These are phyloP conservation scores for Ephemerocybe angulata DNA, from an alignment of 768 basidiomycete species.

Conservation along the genomic window DNA sequence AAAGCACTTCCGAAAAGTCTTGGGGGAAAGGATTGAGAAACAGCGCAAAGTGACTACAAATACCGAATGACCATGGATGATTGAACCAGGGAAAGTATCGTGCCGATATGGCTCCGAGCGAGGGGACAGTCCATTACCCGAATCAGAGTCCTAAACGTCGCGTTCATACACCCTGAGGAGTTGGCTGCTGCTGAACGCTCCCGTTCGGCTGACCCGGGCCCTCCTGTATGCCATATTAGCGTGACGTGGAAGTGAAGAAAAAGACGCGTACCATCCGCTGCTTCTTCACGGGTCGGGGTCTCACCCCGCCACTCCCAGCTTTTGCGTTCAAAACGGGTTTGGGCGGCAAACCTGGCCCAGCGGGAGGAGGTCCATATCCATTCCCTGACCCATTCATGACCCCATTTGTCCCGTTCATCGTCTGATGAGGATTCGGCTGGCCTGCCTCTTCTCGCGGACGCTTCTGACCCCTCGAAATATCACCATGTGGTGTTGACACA, in stretches of 20 bases:
- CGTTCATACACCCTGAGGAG: constrained; percentile 61
- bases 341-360: constrained; percentile 22
- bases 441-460: constrained; percentile 36
- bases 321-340: constrained; percentile 46
- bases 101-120: too few species aligned
- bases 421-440: constrained; percentile 7
- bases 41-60: neutral
- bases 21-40: neutral
- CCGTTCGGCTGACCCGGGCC: constrained; percentile 58
- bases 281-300: constrained; percentile 73
- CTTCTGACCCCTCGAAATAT: constrained; percentile 37
- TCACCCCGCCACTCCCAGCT: constrained; percentile 52
- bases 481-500: constrained; percentile 31
- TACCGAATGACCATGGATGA: too few species aligned
- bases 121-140: too few species aligned
- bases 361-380: constrained; percentile 32
- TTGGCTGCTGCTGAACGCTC: constrained; percentile 58
- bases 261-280: constrained; percentile 59
- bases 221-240: constrained; percentile 40
- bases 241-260: neutral
- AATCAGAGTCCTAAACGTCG: neutral
- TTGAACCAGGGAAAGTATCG: too few species aligned
- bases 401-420: constrained; percentile 25
- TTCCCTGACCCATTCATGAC: constrained; percentile 21
- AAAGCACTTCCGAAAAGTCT: neutral